Percentiles rank a stretch among this genome's conserved stretches.
These are phyloP conservation scores for Aurinia saxatilis DNA, from an alignment of 345 rosid species.

Conservation along the genomic window DNA sequence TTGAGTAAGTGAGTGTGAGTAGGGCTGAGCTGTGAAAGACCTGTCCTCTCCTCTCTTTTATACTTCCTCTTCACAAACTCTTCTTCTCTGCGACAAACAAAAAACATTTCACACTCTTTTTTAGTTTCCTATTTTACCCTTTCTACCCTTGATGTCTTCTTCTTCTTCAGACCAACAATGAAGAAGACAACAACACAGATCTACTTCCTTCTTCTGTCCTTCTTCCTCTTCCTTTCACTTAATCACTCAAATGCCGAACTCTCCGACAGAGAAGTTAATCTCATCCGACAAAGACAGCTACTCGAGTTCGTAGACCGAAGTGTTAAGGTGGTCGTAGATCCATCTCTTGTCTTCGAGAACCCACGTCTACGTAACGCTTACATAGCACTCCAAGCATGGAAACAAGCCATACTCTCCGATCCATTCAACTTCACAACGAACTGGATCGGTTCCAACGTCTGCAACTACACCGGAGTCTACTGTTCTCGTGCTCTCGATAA, in stretches of 20 bases:
- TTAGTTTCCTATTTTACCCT: slow-evolving; percentile 10
- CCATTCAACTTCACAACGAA: slow-evolving; percentile 46
- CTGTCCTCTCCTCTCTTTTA: slow-evolving; percentile 27
- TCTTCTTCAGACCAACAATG: slow-evolving; percentile 39
- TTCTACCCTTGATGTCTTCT: slow-evolving; percentile 39
- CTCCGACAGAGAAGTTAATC: slow-evolving; percentile 44
- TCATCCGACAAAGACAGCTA: slow-evolving; percentile 74
- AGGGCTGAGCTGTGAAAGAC: slow-evolving; percentile 22
- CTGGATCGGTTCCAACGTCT: slow-evolving; percentile 63
- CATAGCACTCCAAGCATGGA: slow-evolving; percentile 86
- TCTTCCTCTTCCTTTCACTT: slow-evolving; percentile 21
- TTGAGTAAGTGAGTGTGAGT: not conserved
- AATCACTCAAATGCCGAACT: slow-evolving; percentile 36
- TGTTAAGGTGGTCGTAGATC: slow-evolving; percentile 60
- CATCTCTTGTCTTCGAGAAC: slow-evolving; percentile 60
- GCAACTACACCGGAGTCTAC: slow-evolving; percentile 52
- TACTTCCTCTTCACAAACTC: slow-evolving; percentile 10
- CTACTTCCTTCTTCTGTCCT: not conserved
- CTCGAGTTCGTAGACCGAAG: slow-evolving; percentile 85
- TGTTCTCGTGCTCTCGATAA: slow-evolving; percentile 61
- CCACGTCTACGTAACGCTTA: slow-evolving; percentile 52
- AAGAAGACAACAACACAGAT: slow-evolving; percentile 39
- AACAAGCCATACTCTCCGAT: slow-evolving; percentile 79
- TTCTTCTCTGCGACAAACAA: not conserved
- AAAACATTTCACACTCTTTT: not conserved